Base-by-base conservation (phyloP, 23 red algal species). In the Gracilaria gracilis region DNA sequence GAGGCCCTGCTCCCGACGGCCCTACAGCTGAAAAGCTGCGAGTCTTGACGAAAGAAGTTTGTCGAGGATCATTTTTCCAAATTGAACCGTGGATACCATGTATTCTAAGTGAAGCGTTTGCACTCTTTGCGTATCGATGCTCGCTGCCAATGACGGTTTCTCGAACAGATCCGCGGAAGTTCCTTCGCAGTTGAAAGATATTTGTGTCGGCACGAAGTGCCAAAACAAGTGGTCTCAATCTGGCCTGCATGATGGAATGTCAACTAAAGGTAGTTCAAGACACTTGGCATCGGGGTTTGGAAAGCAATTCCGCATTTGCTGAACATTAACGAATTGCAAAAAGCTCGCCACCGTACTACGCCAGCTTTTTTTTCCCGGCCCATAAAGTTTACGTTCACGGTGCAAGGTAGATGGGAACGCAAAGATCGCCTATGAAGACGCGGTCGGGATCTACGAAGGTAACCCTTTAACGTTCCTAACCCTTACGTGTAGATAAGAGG, bases 211-310 rank as follows among this genome's bases (percentile, higher is more conserved):
- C 2, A 70, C 65, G 65, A 38, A 70, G 12, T 17, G 13, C 11
- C 33, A 17, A 44, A 0, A 73, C 9, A 44, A 73, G 20, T 3
- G 67, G 67, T 12, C 67, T 37, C 38, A 73, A 23, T 73, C 67
- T 73, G 33, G 67, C 9, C 67, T 73, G 67, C 67, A 73, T 73
- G 67, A 40, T 42, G 31, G 59, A 19, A 62, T 62, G 59, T 29
- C n/a, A 62, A 2, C 59, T 62, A 62, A 4, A 29, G 8, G 24
- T 29, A 62, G 24, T 29, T 62, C 59, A 62, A 27, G 59, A 58
- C 55, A 58, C 4, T 29, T 2, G 59, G 59, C 23, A 62, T 62
- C 24, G 59, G 24, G 59, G 19, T 31, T 31, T 29, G 59, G 59
- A 62, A 29, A 62, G 24, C 59, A 62, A 62, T 62, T 7, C 59